These are phyloP conservation scores for Endoconidiophora laricicola DNA, from an alignment of 2,329 filamentous ascomycete genomes.

Conservation along the genomic window DNA sequence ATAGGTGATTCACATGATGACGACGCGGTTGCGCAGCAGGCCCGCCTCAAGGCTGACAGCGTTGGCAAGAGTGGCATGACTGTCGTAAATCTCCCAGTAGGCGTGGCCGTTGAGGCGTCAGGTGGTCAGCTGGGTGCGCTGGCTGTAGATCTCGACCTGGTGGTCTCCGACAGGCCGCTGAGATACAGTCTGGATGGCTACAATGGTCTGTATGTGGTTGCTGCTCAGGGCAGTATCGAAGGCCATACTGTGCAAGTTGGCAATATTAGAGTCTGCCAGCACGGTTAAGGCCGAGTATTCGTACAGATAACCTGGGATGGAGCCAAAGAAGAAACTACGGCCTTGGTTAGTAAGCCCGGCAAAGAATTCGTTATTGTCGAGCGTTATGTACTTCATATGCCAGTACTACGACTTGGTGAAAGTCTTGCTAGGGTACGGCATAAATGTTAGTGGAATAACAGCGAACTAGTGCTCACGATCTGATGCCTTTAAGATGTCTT, in stretches of 20 bases:
- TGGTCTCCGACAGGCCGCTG: not conserved
- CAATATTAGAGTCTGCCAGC: not conserved
- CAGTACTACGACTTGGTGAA: not conserved
- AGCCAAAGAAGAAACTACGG: slow-evolving; percentile 1
- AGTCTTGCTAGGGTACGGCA: not conserved
- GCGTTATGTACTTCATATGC: no score
- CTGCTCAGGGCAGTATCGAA: not conserved
- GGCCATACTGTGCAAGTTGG: not conserved
- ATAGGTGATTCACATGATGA: not conserved
- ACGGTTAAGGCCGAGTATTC: not conserved
- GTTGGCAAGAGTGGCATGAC: not conserved
- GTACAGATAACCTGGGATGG: not conserved
- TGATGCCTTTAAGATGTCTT: not conserved
- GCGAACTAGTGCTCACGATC: not conserved
- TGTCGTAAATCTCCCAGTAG: slow-evolving; percentile 1
- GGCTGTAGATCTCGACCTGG: not conserved
- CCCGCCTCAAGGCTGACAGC: not conserved
- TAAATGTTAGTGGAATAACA: not conserved
- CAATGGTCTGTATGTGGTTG: slow-evolving; percentile 1
- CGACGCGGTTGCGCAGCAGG: not conserved
- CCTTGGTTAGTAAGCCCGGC: not conserved
- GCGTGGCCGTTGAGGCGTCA: not conserved
- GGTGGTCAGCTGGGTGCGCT: not conserved
- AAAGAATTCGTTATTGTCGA: not conserved
- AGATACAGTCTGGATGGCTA: not conserved